Evolutionary conservation across 2,329 filamentous ascomycete genomes (phyloP), one percentile per base, ranked within the genome.

Genomic region (Venturia nashicola): DNA sequence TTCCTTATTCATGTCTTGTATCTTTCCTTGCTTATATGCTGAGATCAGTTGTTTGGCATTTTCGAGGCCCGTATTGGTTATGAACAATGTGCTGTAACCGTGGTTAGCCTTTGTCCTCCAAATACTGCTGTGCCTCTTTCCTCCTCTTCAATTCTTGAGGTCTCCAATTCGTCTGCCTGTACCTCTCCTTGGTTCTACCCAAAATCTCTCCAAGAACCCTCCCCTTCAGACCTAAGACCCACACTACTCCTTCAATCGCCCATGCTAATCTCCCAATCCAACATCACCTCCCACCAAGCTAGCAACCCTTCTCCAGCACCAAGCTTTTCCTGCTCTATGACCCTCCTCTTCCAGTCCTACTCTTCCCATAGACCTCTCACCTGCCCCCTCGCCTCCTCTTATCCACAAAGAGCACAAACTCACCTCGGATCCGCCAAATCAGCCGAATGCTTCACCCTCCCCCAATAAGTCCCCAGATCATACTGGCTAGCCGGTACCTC

Each of bases 361-460:
- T 61, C 36, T 23, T 62, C 9, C 20, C 40, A 16, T 4, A 42
- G 4, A 12, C 40, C 40, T 59, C 36, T 54, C 14, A 23, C 18
- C 16, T 18, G 8, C 12, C 20, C 14, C 14, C 16, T 27, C 2
- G 20, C 8, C 23, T 59, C 39, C 39, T 16, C 44, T 11, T 27
- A 27, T 23, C 7, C 44, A 67, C 70, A 65, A 67, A 66, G 71
- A 65, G 65, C 71, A 65, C 64, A 70, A 68, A 67, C 89, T 86
- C 82, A 97, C 93, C 92, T 94, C 69, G 94, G 94, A 80, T 99
- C 94, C 73, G 92, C 89, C 71, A 99, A 86, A 71, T 92, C 87
- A 66, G 90, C 88, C 20, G 91, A 87, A 79, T 99, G 93, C 77
- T 84, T 85, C 72, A 97, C 94, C 65, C 94, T 87, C 68, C 94